Conservation (phyloP, 345 rosid genomes). For the Boechera retrofracta region DNA sequence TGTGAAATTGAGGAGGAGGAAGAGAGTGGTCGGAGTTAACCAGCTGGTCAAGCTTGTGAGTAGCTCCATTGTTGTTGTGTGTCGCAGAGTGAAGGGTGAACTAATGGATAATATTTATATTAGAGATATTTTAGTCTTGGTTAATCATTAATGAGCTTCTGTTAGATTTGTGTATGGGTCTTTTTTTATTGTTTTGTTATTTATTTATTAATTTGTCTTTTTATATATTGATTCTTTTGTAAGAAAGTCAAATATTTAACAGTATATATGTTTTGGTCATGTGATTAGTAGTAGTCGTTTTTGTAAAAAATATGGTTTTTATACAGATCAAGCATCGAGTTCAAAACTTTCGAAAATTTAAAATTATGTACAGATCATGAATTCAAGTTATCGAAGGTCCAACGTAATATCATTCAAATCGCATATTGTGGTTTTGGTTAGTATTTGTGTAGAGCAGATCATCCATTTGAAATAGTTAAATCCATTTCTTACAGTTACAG, state of each 20-base stretch:
- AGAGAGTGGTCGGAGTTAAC: slow-evolving; percentile 51
- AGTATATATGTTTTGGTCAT: neutral
- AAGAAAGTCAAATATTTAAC: neutral
- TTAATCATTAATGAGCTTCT: slow-evolving; percentile 20
- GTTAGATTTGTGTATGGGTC: neutral
- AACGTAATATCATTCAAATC: neutral
- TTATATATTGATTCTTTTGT: neutral
- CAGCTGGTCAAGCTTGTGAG: slow-evolving; percentile 46
- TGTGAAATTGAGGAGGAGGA: slow-evolving; percentile 51
- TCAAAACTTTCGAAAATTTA: neutral
- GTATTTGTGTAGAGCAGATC: neutral
- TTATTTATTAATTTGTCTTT: slow-evolving; percentile 5
- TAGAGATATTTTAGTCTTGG: slow-evolving; percentile 23
- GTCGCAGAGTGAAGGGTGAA: slow-evolving; percentile 30
- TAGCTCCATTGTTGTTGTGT: slow-evolving; percentile 40
- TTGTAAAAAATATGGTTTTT: no score
- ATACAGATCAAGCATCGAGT: neutral
- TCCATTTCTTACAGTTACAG: neutral
- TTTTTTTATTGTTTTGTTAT: neutral
- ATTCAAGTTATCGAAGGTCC: neutral
- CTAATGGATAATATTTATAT: slow-evolving; percentile 35
- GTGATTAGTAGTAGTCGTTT: neutral
- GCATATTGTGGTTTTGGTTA: neutral
- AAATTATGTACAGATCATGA: neutral
- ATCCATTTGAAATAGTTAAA: slow-evolving; percentile 12